Evolutionary conservation across 2,329 filamentous ascomycete genomes (phyloP), one percentile per base, ranked within the genome.

Genomic region (Stenocarpella maydis): DNA sequence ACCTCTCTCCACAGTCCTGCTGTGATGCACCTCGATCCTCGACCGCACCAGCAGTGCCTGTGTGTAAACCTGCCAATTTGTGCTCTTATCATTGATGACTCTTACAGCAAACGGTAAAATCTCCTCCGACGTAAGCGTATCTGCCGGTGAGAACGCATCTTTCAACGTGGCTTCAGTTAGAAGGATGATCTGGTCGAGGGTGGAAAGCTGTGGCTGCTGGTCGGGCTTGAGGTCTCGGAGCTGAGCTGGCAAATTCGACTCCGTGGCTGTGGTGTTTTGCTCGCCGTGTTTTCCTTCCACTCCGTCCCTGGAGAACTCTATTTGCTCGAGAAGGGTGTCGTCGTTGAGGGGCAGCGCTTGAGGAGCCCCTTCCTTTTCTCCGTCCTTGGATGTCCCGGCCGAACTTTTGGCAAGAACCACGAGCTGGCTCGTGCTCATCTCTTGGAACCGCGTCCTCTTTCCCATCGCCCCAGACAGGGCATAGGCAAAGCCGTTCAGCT

Each of bases 61-160:
- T 0, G 96, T 98, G 78, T 98, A 98, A 41, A 98, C 91, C 78
- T 98, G 96, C 96, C 96, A 99, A 79, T 98, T 99, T 0, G 94
- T 95, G 54, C 92, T 92, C 74, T 95, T 95, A 71, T 96, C 94
- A 10, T 92, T 88, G 1, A 99, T 85, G 0, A 98, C 96, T 49
- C 96, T 89, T 1, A 91, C 91, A 0, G 96, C 96, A 77, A 95
- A 99, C 0, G 96, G 96, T 1, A 97, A 81, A 5, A 97, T 95
- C 77, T 98, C 94, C 80, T 98, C 95, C n/a, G 94, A 87, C 0
- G 95, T 98, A 0, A 99, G 84, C 0, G 92, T 91, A 77, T 98
- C 92, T 1, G 90, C 85, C 0, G 96, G 94, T 0, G 94, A 91
- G 72, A 90, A 92, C 0, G 93, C 94, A 76, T 98, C 97, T 71